These are phyloP conservation scores for Oryza meyeriana DNA, from an alignment of 176 grass and related monocot species.

Conservation along the genomic window DNA sequence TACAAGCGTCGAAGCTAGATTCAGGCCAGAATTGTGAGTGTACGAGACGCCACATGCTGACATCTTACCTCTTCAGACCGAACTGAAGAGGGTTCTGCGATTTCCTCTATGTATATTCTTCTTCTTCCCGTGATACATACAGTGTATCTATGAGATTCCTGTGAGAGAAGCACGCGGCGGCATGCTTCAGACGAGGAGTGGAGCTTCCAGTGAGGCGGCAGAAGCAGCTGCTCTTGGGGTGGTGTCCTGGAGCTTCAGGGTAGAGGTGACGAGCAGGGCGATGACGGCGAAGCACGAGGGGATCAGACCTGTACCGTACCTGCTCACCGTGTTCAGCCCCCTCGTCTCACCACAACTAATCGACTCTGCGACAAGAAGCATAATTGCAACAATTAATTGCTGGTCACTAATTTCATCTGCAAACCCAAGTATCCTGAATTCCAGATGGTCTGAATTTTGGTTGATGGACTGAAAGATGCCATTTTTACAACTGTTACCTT, in stretches of 20 bases:
- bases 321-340: conserved; percentile 46
- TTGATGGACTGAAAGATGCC: background rate
- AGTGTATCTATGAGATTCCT: background rate
- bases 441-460: background rate
- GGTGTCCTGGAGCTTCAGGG: conserved; percentile 37
- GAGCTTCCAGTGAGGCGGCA: conserved; percentile 31
- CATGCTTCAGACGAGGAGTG: conserved; percentile 39
- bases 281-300: conserved; percentile 48
- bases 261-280: conserved; percentile 37
- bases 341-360: conserved; percentile 32
- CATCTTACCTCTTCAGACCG: conserved; percentile 21
- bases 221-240: background rate
- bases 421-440: background rate
- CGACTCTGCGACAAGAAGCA: background rate
- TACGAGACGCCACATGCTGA: background rate
- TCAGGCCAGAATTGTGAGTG: background rate
- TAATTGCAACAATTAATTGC: background rate
- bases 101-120: background rate
- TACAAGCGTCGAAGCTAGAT: background rate
- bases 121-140: background rate
- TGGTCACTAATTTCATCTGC: background rate
- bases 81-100: conserved; percentile 19
- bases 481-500: conserved; percentile 28
- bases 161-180: background rate
- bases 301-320: conserved; percentile 50